Evolutionary conservation across 2,329 filamentous ascomycete genomes (phyloP), one percentile per base, ranked within the genome.

Genomic region (Pestalotiopsis sp.): DNA sequence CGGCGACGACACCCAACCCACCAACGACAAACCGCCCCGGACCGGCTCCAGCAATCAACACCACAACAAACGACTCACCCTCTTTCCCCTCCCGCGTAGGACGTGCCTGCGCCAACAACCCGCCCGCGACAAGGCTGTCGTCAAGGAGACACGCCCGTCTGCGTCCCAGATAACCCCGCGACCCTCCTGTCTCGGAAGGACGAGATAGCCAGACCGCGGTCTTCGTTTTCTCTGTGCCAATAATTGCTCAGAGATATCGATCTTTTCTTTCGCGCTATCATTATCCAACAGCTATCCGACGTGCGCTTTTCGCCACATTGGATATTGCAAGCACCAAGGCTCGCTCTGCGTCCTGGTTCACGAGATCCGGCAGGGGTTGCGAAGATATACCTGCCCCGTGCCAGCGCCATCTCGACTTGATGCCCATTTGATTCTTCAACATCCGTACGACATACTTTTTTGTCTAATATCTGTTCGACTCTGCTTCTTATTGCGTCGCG

Each of bases 151-250:
- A n/a, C 45, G 45, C 45, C 41, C 45, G 20, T 52, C 45, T 23
- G 2, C 31, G 31, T 36, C 31, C 45, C 45, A 52, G 45, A n/a
- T 52, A n/a, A 52, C 27, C 52, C 39, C 49, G 23, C 41, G 64
- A 52, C 4, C 23, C 60, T 56, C n/a, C 63, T 66, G 63, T 66
- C 45, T 66, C 63, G 63, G 63, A 66, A 66, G 25, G 45, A 66
- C 38, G 31, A 49, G 39, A 45, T 36, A 23, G 27, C 45, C 39
- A 23, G 12, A 23, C 38, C 38, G n/a, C 60, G 4, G 14, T 20
- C 27, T 59, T 36, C 9, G 31, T 17, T 13, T 14, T n/a, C 27
- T 12, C n/a, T 52, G 31, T 36, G 20, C 45, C 45, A 52, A 52
- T 17, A 52, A 52, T 52, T 20, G 45, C 45, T 52, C 45, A n/a